Evolutionary conservation across 495 filamentous ascomycete species (phyloP).

Genomic region (Annulohypoxylon bovei): DNA sequence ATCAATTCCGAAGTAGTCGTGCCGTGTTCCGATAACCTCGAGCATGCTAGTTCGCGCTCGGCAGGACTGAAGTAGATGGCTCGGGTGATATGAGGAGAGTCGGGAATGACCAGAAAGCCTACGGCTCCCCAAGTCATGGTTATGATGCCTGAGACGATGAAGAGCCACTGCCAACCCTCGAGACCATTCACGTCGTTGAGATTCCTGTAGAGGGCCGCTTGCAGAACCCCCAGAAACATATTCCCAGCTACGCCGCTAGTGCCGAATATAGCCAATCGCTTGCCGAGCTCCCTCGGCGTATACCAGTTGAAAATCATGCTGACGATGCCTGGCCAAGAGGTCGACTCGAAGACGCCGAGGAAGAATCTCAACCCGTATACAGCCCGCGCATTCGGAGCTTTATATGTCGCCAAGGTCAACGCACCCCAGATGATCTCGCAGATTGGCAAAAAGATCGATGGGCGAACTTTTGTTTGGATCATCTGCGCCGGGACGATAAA

Average conservation of each 20-base stretch:
- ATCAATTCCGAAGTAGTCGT: slow-evolving; percentile 4
- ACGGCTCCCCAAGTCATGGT: slow-evolving; percentile 47
- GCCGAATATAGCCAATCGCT: slow-evolving; percentile 46
- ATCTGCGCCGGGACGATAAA: slow-evolving; percentile 63
- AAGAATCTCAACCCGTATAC: slow-evolving; percentile 49
- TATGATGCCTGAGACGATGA: slow-evolving; percentile 55
- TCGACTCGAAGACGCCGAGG: slow-evolving; percentile 57
- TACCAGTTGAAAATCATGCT: slow-evolving; percentile 31
- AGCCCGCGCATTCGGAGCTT: slow-evolving; percentile 10
- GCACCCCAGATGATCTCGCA: slow-evolving; percentile 46
- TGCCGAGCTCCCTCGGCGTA: slow-evolving; percentile 27
- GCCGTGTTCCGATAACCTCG: background rate
- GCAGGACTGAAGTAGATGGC: slow-evolving; percentile 19
- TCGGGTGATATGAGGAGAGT: slow-evolving; percentile 43
- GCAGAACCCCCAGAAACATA: slow-evolving; percentile 48
- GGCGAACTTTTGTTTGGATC: slow-evolving; percentile 56
- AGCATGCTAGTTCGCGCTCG: slow-evolving; percentile 5
- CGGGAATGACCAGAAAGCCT: slow-evolving; percentile 34
- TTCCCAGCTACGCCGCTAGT: slow-evolving; percentile 31
- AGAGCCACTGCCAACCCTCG: slow-evolving; percentile 63
- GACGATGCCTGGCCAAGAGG: slow-evolving; percentile 45
- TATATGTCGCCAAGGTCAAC: slow-evolving; percentile 42
- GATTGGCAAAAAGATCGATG: slow-evolving; percentile 41
- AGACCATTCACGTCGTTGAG: slow-evolving; percentile 54
- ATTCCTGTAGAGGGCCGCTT: slow-evolving; percentile 53